Conservation (phyloP, 2,329 filamentous ascomycete species). For the Huntiella decipiens region DNA sequence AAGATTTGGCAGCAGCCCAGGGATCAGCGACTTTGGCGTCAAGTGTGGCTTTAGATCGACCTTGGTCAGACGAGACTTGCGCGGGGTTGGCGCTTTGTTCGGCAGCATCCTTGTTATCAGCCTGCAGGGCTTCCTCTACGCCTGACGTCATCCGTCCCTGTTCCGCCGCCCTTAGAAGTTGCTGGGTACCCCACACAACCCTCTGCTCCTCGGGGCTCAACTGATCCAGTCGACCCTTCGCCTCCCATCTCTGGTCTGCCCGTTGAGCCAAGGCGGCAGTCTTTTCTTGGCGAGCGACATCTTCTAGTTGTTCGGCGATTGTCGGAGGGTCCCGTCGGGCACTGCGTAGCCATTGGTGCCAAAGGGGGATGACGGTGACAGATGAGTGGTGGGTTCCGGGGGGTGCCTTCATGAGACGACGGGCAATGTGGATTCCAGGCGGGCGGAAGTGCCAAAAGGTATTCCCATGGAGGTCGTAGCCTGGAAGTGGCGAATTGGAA, state of each 20-base stretch:
- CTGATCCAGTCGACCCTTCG: constrained; percentile 33
- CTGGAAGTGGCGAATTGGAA: constrained; percentile 19
- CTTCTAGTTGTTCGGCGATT: constrained; percentile 35
- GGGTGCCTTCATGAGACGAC: constrained; percentile 43
- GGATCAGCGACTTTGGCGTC: constrained; percentile 25
- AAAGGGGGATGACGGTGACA: constrained; percentile 38
- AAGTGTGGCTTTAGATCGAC: constrained; percentile 3
- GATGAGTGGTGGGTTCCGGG: constrained; percentile 32
- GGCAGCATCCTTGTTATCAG: background rate
- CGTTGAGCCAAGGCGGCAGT: constrained; percentile 38
- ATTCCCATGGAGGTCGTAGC: constrained; percentile 45
- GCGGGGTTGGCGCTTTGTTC: background rate
- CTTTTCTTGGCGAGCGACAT: constrained; percentile 31
- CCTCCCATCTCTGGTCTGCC: constrained; percentile 45
- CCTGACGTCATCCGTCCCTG: background rate
- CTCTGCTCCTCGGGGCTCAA: constrained; percentile 16
- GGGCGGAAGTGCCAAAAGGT: constrained; percentile 52
- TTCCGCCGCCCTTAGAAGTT: constrained; percentile 7
- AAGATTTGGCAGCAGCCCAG: constrained; percentile 36
- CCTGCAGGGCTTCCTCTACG: constrained; percentile 12
- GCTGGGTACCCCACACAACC: constrained; percentile 7
- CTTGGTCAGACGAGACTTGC: background rate
- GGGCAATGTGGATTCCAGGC: constrained; percentile 21
- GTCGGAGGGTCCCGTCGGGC: constrained; percentile 34
- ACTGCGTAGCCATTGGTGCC: constrained; percentile 52